phyloP scores from a whole-genome alignment of 805 yeast genomes.

The Suhomyces prunicola region DNA sequence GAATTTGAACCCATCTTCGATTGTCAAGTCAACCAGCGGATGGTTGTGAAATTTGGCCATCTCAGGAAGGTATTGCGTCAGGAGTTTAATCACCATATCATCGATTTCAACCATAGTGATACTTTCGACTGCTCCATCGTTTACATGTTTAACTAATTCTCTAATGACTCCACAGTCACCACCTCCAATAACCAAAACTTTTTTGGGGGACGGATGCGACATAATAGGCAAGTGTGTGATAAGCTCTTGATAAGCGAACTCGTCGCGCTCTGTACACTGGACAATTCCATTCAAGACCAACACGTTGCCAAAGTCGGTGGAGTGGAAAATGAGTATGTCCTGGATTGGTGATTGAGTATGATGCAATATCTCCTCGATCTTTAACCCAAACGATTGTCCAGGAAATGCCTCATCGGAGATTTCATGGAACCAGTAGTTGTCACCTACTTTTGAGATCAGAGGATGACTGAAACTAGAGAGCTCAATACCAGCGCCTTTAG shows the following conservation, averaged over 20 bases:
- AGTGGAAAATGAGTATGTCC: constrained; percentile 76
- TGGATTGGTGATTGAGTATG: constrained; percentile 70
- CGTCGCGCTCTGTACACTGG: constrained; percentile 90
- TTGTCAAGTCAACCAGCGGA: constrained; percentile 60
- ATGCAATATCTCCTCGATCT: constrained; percentile 62
- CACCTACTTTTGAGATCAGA: constrained; percentile 23
- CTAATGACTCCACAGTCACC: constrained; percentile 95
- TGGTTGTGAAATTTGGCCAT: constrained; percentile 69
- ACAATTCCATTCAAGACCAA: constrained; percentile 85
- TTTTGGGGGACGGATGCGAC: constrained; percentile 71
- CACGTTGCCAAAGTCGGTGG: constrained; percentile 79
- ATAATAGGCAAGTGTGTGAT: constrained; percentile 80
- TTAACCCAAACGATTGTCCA: constrained; percentile 77
- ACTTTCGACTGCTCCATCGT: constrained; percentile 49
- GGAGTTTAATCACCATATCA: constrained; percentile 69
- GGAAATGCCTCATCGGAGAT: constrained; percentile 69
- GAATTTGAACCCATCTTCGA: constrained; percentile 83
- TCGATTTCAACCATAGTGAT: constrained; percentile 89
- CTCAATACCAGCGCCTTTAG: background rate
- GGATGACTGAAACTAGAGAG: constrained; percentile 25
- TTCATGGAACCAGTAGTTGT: constrained; percentile 72
- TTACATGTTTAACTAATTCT: constrained; percentile 73
- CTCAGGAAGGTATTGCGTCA: constrained; percentile 68
- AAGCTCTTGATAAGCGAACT: constrained; percentile 91
- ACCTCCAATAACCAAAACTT: constrained; percentile 87